These are phyloP conservation scores for Candida manassasensis DNA, from an alignment of 805 yeast species.

Conservation along the genomic window DNA sequence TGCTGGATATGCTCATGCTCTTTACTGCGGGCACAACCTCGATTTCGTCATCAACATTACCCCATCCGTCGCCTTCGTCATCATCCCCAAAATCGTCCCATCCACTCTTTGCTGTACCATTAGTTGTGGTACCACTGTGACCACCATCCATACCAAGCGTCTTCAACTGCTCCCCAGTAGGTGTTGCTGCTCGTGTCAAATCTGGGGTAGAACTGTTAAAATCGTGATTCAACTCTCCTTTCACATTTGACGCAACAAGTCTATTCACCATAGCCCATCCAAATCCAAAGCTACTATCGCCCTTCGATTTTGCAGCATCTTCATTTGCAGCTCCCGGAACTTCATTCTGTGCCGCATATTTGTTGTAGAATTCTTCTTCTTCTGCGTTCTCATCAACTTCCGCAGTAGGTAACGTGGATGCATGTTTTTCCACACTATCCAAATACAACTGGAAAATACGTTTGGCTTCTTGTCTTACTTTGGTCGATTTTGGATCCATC, in stretches of 20 bases:
- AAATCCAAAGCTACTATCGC: constrained; percentile 14
- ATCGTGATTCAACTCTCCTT: constrained; percentile 33
- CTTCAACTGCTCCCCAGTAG: constrained; percentile 13
- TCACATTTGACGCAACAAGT: constrained; percentile 25
- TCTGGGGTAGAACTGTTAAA: constrained; percentile 36
- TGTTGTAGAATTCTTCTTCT: constrained; percentile 33
- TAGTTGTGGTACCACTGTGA: constrained; percentile 4
- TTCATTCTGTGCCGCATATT: constrained; percentile 16
- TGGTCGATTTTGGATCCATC: constrained; percentile 60
- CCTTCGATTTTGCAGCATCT: constrained; percentile 1
- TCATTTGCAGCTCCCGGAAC: constrained; percentile 1
- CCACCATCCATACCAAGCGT: constrained; percentile 2
- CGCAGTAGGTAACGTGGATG: constrained; percentile 26
- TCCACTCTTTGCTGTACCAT: too few relatives aligned
- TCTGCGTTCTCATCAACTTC: constrained; percentile 37
- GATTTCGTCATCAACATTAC: constrained; percentile 9
- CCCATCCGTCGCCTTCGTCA: constrained; percentile 20
- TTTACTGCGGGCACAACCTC: constrained; percentile 8
- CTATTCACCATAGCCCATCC: constrained; percentile 38
- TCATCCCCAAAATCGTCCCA: constrained; percentile 13
- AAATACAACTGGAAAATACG: constrained; percentile 58
- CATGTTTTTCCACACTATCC: constrained; percentile 34
- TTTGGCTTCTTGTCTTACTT: constrained; percentile 71
- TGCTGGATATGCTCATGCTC: too few relatives aligned
- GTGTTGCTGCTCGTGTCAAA: constrained; percentile 24